These are phyloP conservation scores for Tetradesmus lagerheimii DNA, from an alignment of 139 green algal species.

Conservation along the genomic window DNA sequence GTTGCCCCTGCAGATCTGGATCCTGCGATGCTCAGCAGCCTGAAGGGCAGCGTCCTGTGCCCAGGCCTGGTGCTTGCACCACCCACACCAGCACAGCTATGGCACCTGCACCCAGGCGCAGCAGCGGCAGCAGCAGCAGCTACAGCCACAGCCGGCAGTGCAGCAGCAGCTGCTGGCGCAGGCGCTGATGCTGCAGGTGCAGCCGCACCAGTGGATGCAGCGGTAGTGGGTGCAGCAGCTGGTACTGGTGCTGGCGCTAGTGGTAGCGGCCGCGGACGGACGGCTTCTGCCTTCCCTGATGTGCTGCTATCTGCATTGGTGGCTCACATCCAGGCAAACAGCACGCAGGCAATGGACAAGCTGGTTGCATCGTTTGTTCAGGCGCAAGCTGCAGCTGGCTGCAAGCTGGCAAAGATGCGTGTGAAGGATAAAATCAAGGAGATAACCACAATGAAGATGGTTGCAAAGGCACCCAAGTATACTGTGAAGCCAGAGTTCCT, in stretches of 20 bases:
- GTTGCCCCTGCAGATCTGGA: conserved; percentile 10
- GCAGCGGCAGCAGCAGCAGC: conserved; percentile 4
- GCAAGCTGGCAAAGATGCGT: conserved; percentile 64
- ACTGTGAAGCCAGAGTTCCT: conserved; percentile 27
- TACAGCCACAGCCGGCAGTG: background rate
- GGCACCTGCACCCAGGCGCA: conserved; percentile 33
- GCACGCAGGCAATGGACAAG: conserved; percentile 46
- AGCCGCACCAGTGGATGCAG: background rate
- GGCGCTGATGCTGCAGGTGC: background rate
- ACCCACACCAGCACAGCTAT: conserved; percentile 2
- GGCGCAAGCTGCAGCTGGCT: conserved; percentile 2
- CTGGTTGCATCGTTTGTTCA: conserved; percentile 62
- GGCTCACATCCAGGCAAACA: conserved; percentile 49
- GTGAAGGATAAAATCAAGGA: conserved; percentile 63
- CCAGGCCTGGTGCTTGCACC: background rate
- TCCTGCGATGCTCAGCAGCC: background rate
- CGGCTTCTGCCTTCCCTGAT: conserved; percentile 26
- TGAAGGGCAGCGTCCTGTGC: conserved; percentile 3
- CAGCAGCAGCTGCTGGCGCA: background rate
- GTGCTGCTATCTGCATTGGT: conserved; percentile 56
- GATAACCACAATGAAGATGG: conserved; percentile 24
- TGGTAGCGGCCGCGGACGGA: conserved; percentile 11
- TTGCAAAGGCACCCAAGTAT: background rate
- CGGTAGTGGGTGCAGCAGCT: conserved; percentile 1
- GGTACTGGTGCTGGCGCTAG: background rate